Evolutionary conservation across 768 basidiomycete species (phyloP).

Genomic region (Termitomyces heimii): DNA sequence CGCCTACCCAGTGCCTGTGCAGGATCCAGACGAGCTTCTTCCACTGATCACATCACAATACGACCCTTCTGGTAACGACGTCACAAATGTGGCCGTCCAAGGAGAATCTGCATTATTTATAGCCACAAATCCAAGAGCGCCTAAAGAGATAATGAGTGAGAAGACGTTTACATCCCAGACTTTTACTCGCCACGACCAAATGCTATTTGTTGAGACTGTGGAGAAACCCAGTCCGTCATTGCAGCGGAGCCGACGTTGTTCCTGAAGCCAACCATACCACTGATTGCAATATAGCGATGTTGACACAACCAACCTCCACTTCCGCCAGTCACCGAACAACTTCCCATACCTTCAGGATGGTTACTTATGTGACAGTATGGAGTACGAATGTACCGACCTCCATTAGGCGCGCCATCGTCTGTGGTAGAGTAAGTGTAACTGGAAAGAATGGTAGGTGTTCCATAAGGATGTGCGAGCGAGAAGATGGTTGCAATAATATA

Average conservation of each 20-base stretch:
- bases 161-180: neutral
- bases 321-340: conserved; percentile 30
- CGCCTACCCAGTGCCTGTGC: conserved; percentile 46
- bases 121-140: conserved; percentile 52
- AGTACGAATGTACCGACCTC: conserved; percentile 26
- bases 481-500: conserved; percentile 57
- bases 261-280: conserved; percentile 61
- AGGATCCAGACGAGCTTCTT: conserved; percentile 28
- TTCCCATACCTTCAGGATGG: neutral
- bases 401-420: conserved; percentile 58
- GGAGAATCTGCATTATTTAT: conserved; percentile 58
- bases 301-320: conserved; percentile 63
- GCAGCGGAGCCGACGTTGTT: conserved; percentile 48
- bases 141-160: conserved; percentile 20
- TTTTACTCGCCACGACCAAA: conserved; percentile 50
- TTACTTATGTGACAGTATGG: neutral
- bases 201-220: conserved; percentile 54
- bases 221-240: conserved; percentile 53
- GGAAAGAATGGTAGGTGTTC: conserved; percentile 58
- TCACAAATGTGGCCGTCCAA: conserved; percentile 54
- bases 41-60: conserved; percentile 68
- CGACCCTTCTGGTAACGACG: conserved; percentile 47
- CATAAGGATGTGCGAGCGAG: conserved; percentile 63
- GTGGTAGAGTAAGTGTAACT: conserved; percentile 46
- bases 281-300: conserved; percentile 52